These are phyloP conservation scores for Fusarium sp. DNA, from an alignment of 2,329 filamentous ascomycete genomes.

Conservation along the genomic window DNA sequence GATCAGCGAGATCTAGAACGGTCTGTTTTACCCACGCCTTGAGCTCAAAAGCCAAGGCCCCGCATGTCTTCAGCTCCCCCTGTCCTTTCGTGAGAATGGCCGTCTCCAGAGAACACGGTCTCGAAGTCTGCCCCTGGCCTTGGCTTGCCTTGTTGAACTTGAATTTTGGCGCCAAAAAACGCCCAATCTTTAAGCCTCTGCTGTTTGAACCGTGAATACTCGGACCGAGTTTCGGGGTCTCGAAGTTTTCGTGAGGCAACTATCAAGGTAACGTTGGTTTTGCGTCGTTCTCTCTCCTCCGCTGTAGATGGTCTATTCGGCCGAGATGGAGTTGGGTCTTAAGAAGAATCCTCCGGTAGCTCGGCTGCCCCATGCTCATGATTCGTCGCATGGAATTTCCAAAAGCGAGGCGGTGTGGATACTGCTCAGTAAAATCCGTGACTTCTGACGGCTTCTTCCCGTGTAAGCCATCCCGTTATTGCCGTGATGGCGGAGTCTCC, in stretches of 20 bases:
- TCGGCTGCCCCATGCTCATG: constrained; percentile 8
- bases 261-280: background rate
- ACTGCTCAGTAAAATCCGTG: background rate
- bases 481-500: constrained; percentile 21
- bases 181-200: background rate
- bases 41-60: constrained; percentile 9
- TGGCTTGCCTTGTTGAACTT: constrained; percentile 19
- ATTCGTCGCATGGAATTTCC: background rate
- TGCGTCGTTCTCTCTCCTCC: background rate
- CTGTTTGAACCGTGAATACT: background rate
- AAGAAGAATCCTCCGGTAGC: constrained; percentile 1
- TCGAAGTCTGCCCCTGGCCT: constrained; percentile 24
- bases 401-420: constrained; percentile 25
- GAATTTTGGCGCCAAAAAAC: constrained; percentile 13
- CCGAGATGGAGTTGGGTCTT: background rate
- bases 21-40: constrained; percentile 28
- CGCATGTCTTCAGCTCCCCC: constrained; percentile 22
- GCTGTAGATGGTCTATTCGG: background rate
- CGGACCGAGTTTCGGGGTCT: background rate
- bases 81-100: constrained; percentile 6
- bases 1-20: constrained; percentile 41
- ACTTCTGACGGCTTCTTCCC: constrained; percentile 16
- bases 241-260: background rate
- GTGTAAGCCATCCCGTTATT: constrained; percentile 31
- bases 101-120: constrained; percentile 29